Evolutionary conservation across 2,329 filamentous ascomycete species (phyloP).

Genomic region (Trichoderma sp.): DNA sequence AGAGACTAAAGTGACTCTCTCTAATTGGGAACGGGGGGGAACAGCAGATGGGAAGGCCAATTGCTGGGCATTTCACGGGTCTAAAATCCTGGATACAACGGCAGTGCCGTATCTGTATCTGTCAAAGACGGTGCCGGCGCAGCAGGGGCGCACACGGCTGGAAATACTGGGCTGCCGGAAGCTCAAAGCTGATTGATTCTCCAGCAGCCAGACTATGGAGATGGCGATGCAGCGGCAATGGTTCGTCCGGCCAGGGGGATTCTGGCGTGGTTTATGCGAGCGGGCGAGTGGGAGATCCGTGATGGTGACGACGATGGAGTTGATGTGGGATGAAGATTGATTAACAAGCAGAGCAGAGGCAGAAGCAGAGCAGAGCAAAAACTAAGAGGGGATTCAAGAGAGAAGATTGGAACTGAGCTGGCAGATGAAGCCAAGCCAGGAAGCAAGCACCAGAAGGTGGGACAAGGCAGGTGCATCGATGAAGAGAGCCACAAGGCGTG

Average conservation of each 20-base stretch:
- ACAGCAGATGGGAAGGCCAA: background rate
- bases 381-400: background rate
- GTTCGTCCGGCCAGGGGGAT: background rate
- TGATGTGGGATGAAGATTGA: background rate
- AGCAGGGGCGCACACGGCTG: background rate
- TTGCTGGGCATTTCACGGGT: constrained; percentile 13
- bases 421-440: background rate
- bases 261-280: background rate
- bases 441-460: background rate
- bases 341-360: background rate
- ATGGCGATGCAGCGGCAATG: background rate
- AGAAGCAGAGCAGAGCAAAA: background rate
- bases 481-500: background rate
- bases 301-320: background rate
- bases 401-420: background rate
- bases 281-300: background rate
- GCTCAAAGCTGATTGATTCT: constrained; percentile 15
- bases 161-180: constrained; percentile 8
- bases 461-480: constrained; percentile 11
- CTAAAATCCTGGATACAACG: background rate
- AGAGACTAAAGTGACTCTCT: background rate
- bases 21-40: background rate
- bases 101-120: background rate
- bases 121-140: background rate
- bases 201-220: constrained; percentile 9